Percentiles rank a stretch among this genome's conserved stretches.
phyloP scores from a whole-genome alignment of 2,329 filamentous ascomycete genomes.

The Beauveria pseudobassiana region DNA sequence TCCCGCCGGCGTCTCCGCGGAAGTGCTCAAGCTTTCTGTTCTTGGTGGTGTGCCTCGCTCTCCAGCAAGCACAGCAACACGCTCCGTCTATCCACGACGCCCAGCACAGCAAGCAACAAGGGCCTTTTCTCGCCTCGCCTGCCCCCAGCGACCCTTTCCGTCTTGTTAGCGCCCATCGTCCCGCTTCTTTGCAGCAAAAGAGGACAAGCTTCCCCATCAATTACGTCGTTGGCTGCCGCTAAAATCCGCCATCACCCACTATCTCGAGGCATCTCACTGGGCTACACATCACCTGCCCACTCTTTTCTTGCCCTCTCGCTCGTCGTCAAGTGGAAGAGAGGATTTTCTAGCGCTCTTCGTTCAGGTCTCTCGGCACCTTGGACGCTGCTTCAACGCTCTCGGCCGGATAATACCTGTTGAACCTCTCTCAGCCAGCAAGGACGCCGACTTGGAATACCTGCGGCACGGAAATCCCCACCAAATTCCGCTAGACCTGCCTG shows the following conservation, averaged over 20 bases:
- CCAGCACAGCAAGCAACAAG: background rate
- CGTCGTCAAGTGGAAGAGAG: background rate
- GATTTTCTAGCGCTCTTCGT: background rate
- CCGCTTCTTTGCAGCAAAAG: constrained; percentile 1
- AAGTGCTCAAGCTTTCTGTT: background rate
- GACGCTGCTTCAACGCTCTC: background rate
- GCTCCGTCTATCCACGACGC: background rate
- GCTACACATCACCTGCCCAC: background rate
- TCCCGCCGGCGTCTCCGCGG: constrained; percentile 6
- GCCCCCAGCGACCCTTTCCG: background rate
- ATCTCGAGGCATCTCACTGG: constrained; percentile 11
- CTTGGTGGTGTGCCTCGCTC: background rate
- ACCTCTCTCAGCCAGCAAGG: background rate
- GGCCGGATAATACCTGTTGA: background rate
- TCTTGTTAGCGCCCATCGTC: constrained; percentile 4
- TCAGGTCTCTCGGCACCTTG: background rate
- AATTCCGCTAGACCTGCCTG: background rate
- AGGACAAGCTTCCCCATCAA: constrained; percentile 8
- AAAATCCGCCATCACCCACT: constrained; percentile 9
- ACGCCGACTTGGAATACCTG: background rate
- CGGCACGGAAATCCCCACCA: constrained; percentile 4
- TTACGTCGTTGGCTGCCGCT: constrained; percentile 11
- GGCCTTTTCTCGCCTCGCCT: constrained; percentile 3
- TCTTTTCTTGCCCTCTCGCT: background rate
- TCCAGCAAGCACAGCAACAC: background rate